A percentile compares a stretch with the other conserved stretches of the same genome.
These are phyloP conservation scores for Phytophthora tubulina DNA, from an alignment of 352 stramenopile species.

Conservation along the genomic window DNA sequence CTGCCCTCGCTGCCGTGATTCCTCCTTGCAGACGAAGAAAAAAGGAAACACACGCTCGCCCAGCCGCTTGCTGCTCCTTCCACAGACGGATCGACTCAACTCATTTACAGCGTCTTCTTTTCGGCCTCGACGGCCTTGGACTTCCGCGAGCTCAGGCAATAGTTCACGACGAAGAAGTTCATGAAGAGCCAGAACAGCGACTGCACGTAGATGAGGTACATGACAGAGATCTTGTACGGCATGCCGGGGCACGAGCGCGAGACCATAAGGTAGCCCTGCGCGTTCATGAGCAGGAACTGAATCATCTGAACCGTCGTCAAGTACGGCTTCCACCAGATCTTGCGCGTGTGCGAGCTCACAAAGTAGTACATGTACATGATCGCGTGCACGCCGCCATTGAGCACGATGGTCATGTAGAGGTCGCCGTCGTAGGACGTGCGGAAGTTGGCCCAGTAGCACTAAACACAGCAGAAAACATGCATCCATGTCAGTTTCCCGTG, in stretches of 20 bases:
- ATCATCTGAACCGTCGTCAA: constrained; percentile 95
- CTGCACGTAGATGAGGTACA: constrained; percentile 56
- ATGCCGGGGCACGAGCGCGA: constrained; percentile 49
- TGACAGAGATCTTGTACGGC: constrained; percentile 54
- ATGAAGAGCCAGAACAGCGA: constrained; percentile 97
- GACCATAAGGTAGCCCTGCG: constrained; percentile 50
- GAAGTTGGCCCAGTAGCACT: constrained; percentile 94
- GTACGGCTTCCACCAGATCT: constrained; percentile 98
- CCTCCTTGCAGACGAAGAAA: constrained; percentile 19
- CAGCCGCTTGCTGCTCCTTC: constrained; percentile 33
- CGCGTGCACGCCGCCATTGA: constrained; percentile 97
- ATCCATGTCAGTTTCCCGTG: constrained; percentile 29
- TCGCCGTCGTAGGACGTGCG: constrained; percentile 95
- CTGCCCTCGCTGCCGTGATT: constrained; percentile 4
- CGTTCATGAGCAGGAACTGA: constrained; percentile 53
- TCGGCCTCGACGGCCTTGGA: constrained; percentile 36
- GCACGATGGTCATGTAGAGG: constrained; percentile 96
- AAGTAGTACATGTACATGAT: constrained; percentile 99
- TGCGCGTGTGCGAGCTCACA: constrained; percentile 95
- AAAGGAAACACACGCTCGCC: neutral
- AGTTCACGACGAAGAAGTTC: constrained; percentile 96
- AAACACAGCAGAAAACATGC: constrained; percentile 16
- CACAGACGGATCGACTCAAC: constrained; percentile 36
- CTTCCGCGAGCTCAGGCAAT: constrained; percentile 66
- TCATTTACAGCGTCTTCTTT: constrained; percentile 55